A percentile compares a stretch with the other conserved stretches of the same genome.
phyloP scores from a whole-genome alignment of 2,329 filamentous ascomycete species.

The Allantophomopsis lycopodina region DNA sequence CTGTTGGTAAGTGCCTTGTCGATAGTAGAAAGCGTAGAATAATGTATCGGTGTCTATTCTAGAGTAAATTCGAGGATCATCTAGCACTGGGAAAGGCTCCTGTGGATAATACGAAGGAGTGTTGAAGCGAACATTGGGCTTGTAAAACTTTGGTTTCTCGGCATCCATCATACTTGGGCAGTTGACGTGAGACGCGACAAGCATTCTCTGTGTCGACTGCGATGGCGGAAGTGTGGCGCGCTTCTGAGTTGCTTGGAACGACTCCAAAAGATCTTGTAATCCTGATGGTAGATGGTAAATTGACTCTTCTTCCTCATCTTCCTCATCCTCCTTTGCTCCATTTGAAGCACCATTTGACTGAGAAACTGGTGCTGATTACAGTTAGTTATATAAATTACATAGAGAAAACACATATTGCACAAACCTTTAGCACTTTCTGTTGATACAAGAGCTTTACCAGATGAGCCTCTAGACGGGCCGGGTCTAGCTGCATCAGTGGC shows the following conservation, averaged over 20 bases:
- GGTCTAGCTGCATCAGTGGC: conserved; percentile 27
- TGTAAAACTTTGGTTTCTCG: conserved; percentile 72
- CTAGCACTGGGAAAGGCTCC: conserved; percentile 81
- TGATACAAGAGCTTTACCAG: conserved; percentile 18
- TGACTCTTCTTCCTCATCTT: conserved; percentile 52
- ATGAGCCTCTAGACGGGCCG: conserved; percentile 10
- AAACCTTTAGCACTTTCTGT: conserved; percentile 31
- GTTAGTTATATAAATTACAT: conserved; percentile 6
- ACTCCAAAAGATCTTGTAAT: conserved; percentile 79
- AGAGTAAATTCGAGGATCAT: conserved; percentile 76
- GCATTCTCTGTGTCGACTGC: conserved; percentile 57
- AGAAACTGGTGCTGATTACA: conserved; percentile 9
- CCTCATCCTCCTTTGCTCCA: conserved; percentile 29
- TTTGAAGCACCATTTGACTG: conserved; percentile 39
- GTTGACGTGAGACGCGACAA: conserved; percentile 59
- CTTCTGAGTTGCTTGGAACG: conserved; percentile 73
- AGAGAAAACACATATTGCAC: conserved; percentile 4
- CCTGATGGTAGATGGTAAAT: conserved; percentile 87
- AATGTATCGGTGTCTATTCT: conserved; percentile 90
- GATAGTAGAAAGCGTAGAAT: conserved; percentile 99
- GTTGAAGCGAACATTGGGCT: conserved; percentile 67
- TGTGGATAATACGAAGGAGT: conserved; percentile 80
- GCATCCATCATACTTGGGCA: conserved; percentile 65
- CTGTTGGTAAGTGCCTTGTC: conserved; percentile 90
- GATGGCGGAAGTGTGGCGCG: conserved; percentile 37